Conservation (phyloP, 2,329 filamentous ascomycete genomes). For the Rutstroemia sp. region DNA sequence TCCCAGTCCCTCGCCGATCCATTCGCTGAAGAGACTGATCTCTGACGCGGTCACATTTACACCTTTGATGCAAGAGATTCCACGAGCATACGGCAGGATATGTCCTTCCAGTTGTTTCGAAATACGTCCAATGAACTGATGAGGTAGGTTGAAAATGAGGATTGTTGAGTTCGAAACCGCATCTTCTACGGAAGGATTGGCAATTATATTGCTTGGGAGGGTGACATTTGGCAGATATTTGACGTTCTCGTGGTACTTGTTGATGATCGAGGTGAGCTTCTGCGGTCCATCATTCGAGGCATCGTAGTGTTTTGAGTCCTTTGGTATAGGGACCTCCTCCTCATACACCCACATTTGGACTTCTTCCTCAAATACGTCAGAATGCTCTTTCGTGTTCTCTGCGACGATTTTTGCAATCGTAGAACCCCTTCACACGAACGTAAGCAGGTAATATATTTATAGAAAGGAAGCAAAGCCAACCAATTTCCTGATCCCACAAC, state of each 20-base stretch:
- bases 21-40: conserved; percentile 87
- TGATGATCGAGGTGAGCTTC: conserved; percentile 89
- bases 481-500: conserved; percentile 96
- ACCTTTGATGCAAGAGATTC: conserved; percentile 97
- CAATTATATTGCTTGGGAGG: conserved; percentile 75
- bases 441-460: conserved; percentile 1
- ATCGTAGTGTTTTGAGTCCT: conserved; percentile 67
- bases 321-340: conserved; percentile 71
- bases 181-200: conserved; percentile 73
- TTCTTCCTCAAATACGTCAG: conserved; percentile 74
- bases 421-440: conserved; percentile 60
- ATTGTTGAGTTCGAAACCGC: conserved; percentile 80
- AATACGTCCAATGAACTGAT: conserved; percentile 88
- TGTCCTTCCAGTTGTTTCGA: conserved; percentile 81
- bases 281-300: conserved; percentile 54
- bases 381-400: conserved; percentile 76
- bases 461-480: conserved; percentile 38
- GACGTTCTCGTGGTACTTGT: conserved; percentile 87
- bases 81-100: conserved; percentile 84
- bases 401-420: conserved; percentile 96
- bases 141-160: conserved; percentile 91
- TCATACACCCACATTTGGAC: conserved; percentile 99
- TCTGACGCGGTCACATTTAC: conserved; percentile 85
- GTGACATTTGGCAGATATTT: conserved; percentile 92
- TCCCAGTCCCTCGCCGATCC: conserved; percentile 80